A percentile compares a stretch with the other conserved stretches of the same genome.
Evolutionary conservation across 768 basidiomycete species (phyloP).

Genomic region (Leucosporidium scottii): DNA sequence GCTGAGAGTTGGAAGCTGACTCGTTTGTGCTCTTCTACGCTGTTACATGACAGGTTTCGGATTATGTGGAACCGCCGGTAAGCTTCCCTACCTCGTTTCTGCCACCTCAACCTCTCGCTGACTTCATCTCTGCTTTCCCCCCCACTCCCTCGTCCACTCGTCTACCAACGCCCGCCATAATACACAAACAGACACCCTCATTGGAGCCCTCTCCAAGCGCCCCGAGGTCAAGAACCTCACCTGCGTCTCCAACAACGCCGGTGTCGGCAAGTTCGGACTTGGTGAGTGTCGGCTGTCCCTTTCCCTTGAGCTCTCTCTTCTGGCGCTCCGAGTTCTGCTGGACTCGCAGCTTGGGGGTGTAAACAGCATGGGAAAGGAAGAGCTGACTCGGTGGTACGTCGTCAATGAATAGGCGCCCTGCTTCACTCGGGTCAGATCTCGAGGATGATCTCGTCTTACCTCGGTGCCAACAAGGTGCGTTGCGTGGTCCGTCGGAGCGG

Average conservation of each 20-base stretch:
- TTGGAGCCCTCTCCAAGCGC: slow-evolving; percentile 65
- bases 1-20: neutral
- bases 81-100: slow-evolving; percentile 12
- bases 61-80: slow-evolving; percentile 78
- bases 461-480: slow-evolving; percentile 51
- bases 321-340: too few species aligned
- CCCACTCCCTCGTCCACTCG: neutral
- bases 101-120: neutral
- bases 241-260: slow-evolving; percentile 84
- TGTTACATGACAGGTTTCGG: slow-evolving; percentile 61
- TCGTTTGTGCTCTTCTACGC: neutral
- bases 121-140: neutral
- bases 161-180: too few species aligned
- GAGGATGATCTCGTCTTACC: slow-evolving; percentile 83
- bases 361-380: neutral
- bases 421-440: slow-evolving; percentile 66
- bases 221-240: slow-evolving; percentile 67
- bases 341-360: too few species aligned
- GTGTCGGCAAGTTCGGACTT: slow-evolving; percentile 36
- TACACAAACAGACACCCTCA: slow-evolving; percentile 77
- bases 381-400: neutral
- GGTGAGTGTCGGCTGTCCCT: slow-evolving; percentile 17
- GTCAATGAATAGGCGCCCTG: slow-evolving; percentile 54
- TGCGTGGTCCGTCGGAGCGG: too few species aligned
- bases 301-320: neutral